Evolutionary conservation across 2,329 filamentous ascomycete genomes (phyloP).

Genomic region (Botrytis porri): DNA sequence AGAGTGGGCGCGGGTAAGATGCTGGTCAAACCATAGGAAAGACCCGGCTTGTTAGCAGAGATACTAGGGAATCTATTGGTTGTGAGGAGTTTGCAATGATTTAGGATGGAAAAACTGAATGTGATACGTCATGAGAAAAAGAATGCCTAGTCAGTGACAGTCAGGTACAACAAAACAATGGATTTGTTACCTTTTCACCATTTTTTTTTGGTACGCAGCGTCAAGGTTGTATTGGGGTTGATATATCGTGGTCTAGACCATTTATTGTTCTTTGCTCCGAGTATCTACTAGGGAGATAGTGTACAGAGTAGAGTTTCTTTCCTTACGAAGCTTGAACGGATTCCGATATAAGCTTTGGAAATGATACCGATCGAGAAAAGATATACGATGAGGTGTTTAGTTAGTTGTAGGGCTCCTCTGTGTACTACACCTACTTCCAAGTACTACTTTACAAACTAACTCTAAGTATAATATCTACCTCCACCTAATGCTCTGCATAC

Average conservation of each 20-base stretch:
- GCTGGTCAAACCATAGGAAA: conserved; percentile 8
- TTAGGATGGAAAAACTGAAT: neutral
- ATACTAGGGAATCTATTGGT: neutral
- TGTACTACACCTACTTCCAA: too few relatives aligned
- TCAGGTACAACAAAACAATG: neutral
- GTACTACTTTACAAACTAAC: too few relatives aligned
- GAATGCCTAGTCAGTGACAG: neutral
- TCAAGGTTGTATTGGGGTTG: neutral
- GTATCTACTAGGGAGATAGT: neutral
- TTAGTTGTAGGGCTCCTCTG: neutral
- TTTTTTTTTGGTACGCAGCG: neutral
- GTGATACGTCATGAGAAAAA: conserved; percentile 8
- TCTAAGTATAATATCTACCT: too few relatives aligned
- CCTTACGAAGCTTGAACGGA: neutral
- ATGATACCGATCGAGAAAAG: neutral
- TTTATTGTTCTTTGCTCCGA: neutral
- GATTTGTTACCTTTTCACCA: neutral
- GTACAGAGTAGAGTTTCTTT: neutral
- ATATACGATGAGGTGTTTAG: neutral
- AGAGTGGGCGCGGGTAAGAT: conserved; percentile 9
- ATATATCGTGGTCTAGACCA: neutral
- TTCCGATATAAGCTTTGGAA: neutral
- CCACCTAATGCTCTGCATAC: neutral
- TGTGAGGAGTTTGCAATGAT: neutral
- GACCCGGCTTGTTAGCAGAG: neutral